Percentiles rank a stretch among this genome's conserved stretches.
phyloP scores from a whole-genome alignment of 257 asterid species.

The Nyctanthes arbortristis region DNA sequence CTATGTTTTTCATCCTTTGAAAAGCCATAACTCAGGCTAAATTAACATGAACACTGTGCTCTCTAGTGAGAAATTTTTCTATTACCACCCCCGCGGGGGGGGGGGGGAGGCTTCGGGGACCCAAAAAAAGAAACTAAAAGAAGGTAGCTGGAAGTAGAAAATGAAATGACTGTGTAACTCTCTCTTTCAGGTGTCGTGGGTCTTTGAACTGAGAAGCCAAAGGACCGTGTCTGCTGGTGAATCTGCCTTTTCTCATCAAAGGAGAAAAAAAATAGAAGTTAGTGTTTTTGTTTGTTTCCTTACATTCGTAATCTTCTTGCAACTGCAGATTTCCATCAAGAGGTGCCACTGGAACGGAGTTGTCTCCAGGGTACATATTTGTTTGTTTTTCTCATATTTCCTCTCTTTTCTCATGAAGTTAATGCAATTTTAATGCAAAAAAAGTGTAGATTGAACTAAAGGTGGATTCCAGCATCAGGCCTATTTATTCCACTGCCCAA shows the following conservation, averaged over 20 bases:
- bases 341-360: slow-evolving; percentile 20
- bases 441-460: slow-evolving; percentile 4
- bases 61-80: background rate
- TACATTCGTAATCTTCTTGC: slow-evolving; percentile 23
- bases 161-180: slow-evolving; percentile 18
- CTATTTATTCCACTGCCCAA: background rate
- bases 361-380: slow-evolving; percentile 32
- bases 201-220: slow-evolving; percentile 74
- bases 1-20: background rate
- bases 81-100: too few species aligned
- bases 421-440: slow-evolving; percentile 6
- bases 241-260: slow-evolving; percentile 14
- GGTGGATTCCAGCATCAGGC: slow-evolving; percentile 7
- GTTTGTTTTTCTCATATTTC: background rate
- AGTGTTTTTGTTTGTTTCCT: background rate
- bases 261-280: background rate
- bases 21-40: background rate
- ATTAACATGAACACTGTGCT: background rate
- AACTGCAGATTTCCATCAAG: slow-evolving; percentile 21
- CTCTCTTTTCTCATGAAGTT: slow-evolving; percentile 9
- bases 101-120: too few species aligned
- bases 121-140: too few species aligned
- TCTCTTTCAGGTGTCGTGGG: slow-evolving; percentile 86
- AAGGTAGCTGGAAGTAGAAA: too few species aligned
- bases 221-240: slow-evolving; percentile 38